phyloP scores from a whole-genome alignment of 305 asterid genomes.

The Plantago rigida region DNA sequence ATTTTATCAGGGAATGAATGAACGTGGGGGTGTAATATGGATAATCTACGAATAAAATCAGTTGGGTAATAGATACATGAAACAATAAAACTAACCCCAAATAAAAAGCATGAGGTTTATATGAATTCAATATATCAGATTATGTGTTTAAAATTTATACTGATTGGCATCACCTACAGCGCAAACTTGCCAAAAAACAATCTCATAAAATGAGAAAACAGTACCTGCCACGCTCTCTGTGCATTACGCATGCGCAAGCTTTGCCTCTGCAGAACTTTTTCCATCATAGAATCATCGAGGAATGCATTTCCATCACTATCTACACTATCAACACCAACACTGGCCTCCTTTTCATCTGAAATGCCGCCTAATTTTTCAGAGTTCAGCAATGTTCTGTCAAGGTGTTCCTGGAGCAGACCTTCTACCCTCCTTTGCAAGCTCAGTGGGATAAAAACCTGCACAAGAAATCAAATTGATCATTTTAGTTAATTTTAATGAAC shows the following conservation, averaged over 20 bases:
- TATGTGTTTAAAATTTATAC: background rate
- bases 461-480: background rate
- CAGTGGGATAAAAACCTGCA: constrained; percentile 82
- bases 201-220: constrained; percentile 11
- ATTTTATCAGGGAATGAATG: constrained; percentile 9
- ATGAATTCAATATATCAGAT: constrained; percentile 9
- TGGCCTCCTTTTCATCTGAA: constrained; percentile 32
- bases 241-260: constrained; percentile 93
- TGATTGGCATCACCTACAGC: background rate
- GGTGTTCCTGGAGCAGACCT: constrained; percentile 93
- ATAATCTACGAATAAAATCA: background rate
- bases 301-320: constrained; percentile 46
- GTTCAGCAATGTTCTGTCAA: constrained; percentile 58
- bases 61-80: background rate
- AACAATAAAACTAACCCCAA: constrained; percentile 4
- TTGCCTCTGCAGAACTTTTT: constrained; percentile 86
- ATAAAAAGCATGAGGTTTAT: background rate
- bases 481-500: constrained; percentile 16
- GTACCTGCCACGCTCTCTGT: constrained; percentile 97
- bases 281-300: constrained; percentile 88
- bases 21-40: background rate
- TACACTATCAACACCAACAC: constrained; percentile 34
- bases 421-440: constrained; percentile 97
- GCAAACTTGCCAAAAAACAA: constrained; percentile 4
- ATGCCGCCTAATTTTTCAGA: constrained; percentile 31